Conservation (phyloP, 2,329 filamentous ascomycete species). For the Colletotrichum chlorophyti region DNA sequence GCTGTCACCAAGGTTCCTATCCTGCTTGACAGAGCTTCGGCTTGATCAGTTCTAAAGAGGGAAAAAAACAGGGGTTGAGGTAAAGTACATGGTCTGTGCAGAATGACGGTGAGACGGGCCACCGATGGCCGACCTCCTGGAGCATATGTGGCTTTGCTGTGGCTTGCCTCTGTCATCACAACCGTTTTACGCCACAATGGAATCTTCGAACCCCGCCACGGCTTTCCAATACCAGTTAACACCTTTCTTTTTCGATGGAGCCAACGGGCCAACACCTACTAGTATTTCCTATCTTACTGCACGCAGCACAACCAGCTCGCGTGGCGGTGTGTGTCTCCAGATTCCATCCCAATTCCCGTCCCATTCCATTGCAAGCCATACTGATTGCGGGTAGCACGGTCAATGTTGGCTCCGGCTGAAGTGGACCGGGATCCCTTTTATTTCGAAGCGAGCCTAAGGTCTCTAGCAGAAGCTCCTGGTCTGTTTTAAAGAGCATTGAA, state of each 20-base stretch:
- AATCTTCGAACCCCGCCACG: background rate
- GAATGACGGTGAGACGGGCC: constrained; percentile 24
- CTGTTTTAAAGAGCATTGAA: constrained; percentile 5
- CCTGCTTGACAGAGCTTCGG: constrained; percentile 20
- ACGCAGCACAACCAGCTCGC: background rate
- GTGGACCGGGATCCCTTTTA: constrained; percentile 21
- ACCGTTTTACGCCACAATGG: background rate
- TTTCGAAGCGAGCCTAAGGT: constrained; percentile 6
- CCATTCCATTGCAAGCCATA: background rate
- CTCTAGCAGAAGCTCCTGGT: constrained; percentile 3
- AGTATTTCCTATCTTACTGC: too few species aligned
- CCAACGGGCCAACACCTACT: too few species aligned
- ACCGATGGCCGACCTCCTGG: background rate
- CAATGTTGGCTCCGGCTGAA: too few species aligned
- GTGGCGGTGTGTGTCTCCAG: constrained; percentile 8
- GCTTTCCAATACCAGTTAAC: too few species aligned
- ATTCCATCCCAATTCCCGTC: constrained; percentile 8
- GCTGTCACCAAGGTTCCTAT: constrained; percentile 19
- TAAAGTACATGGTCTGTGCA: constrained; percentile 18
- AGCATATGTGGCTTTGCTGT: too few species aligned
- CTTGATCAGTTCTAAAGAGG: background rate
- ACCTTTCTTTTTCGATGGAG: too few species aligned
- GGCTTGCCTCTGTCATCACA: too few species aligned
- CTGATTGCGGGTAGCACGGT: too few species aligned
- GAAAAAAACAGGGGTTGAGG: constrained; percentile 19